Evolutionary conservation across 192 early-diverging fungal genomes (phyloP), one percentile per base, ranked within the genome.

Genomic region (Coemansia sp.): DNA sequence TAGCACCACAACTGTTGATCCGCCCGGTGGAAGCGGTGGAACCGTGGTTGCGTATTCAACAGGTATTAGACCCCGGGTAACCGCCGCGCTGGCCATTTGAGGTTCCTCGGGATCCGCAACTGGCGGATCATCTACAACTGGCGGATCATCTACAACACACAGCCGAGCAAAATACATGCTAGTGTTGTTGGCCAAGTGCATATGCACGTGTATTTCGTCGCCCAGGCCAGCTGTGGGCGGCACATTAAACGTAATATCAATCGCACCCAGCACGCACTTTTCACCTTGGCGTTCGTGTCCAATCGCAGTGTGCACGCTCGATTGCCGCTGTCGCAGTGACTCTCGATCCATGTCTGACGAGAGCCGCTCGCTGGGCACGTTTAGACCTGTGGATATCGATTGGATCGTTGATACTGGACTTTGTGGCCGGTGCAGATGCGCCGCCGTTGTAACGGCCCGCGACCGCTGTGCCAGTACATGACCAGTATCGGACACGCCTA

Each of bases 141-240:
- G 25, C 53, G 4, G 52, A 47, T 57, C 41, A 17, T 72, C 75
- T 10, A 68, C 61, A 27, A 80, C 62, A 23, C 60, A 60, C 24
- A 80, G 48, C 14, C 65, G 67, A 5, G 65, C 54, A 27, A 65
- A 80, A 41, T 51, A 55, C 5, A 53, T 49, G 27, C 60, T 62
- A 23, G 72, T 74, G 32, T 65, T 67, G 77, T 80, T 80, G 6
- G 68, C 52, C 37, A 80, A 45, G 29, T 67, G 60, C 19, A 70
- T 69, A 10, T 59, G 54, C 4, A 80, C 77, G 5, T 53, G 41
- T 12, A 80, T 27, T 32, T 68, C 56, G n/a, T 71, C 52, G 4
- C 77, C 77, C 10, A 80, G 61, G 0, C 3, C 7, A 10, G 60
- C 72, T 23, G 65, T 74, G 7, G 68, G 62, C 37, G 77, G 72